These are phyloP conservation scores for Erodium trifolium DNA, from an alignment of 441 rosid genomes.

Conservation along the genomic window DNA sequence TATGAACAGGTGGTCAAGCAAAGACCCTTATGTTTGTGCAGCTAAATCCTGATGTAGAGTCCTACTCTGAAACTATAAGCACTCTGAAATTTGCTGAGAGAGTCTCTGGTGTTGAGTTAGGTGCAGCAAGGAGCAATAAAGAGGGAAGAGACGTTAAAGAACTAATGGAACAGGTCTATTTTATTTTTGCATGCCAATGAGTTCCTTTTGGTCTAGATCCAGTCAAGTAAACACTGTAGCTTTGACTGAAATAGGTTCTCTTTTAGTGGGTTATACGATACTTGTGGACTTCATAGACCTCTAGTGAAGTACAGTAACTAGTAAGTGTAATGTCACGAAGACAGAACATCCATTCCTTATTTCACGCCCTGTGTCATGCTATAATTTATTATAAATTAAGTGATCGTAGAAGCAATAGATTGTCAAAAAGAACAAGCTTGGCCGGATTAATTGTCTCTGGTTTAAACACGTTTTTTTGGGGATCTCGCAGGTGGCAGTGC, in stretches of 20 bases:
- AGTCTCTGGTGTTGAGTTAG: constrained; percentile 92
- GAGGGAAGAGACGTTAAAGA: constrained; percentile 86
- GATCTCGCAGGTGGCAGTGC: constrained; percentile 52
- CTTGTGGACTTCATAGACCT: background rate
- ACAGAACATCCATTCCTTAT: background rate
- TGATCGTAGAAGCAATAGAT: background rate
- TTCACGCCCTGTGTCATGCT: background rate
- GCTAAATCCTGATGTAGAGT: constrained; percentile 77
- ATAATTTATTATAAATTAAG: background rate
- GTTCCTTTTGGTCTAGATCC: background rate
- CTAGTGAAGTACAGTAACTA: background rate
- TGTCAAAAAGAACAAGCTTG: background rate
- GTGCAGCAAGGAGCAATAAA: constrained; percentile 74
- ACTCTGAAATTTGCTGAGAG: constrained; percentile 92
- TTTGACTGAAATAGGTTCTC: background rate
- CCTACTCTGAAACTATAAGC: constrained; percentile 79
- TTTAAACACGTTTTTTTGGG: background rate
- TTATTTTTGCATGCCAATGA: background rate
- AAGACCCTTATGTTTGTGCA: constrained; percentile 97
- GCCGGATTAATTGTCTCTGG: background rate
- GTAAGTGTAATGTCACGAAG: background rate
- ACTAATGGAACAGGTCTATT: constrained; percentile 77
- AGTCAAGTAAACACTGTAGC: background rate
- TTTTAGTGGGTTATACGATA: background rate
- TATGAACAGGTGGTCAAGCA: constrained; percentile 60